Conservation (phyloP, 352 stramenopile species). For the Pythium aristosporum region DNA sequence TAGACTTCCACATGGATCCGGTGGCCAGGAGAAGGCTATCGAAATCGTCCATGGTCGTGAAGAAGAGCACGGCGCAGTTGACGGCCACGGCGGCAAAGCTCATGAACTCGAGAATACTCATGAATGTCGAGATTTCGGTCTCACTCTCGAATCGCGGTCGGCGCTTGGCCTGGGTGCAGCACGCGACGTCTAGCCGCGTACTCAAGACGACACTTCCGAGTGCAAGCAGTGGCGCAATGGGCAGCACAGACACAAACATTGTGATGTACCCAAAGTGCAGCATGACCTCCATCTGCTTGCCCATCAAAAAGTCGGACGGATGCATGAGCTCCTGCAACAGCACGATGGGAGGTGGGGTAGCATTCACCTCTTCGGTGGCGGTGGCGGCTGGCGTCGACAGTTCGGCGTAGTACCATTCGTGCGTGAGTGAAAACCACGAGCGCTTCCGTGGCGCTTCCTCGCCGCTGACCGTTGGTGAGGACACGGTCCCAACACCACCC, state of each 20-base stretch:
- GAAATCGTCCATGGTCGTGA: slow-evolving; percentile 62
- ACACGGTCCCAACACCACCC: neutral
- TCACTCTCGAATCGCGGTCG: slow-evolving; percentile 76
- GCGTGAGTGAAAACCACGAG: slow-evolving; percentile 29
- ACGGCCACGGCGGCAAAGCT: slow-evolving; percentile 84
- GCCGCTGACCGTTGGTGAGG: too few relatives aligned
- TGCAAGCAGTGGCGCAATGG: slow-evolving; percentile 84
- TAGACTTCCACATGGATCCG: neutral
- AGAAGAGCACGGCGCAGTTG: slow-evolving; percentile 76
- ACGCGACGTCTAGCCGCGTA: slow-evolving; percentile 82
- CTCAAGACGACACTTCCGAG: slow-evolving; percentile 88
- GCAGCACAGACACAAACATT: slow-evolving; percentile 92
- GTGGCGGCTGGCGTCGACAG: slow-evolving; percentile 13
- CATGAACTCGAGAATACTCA: slow-evolving; percentile 89
- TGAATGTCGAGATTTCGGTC: slow-evolving; percentile 90
- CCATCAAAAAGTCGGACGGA: slow-evolving; percentile 63
- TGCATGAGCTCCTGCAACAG: slow-evolving; percentile 74
- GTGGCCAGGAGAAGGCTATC: slow-evolving; percentile 45
- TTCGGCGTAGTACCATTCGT: slow-evolving; percentile 65
- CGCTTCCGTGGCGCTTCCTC: neutral
- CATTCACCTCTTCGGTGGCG: neutral
- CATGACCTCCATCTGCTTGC: slow-evolving; percentile 79
- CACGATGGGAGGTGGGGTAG: slow-evolving; percentile 41
- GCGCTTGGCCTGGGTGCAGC: slow-evolving; percentile 70
- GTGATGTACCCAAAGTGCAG: slow-evolving; percentile 94